Conservation (phyloP, 2,329 filamentous ascomycete genomes). For the Plenodomus lindquistii region DNA sequence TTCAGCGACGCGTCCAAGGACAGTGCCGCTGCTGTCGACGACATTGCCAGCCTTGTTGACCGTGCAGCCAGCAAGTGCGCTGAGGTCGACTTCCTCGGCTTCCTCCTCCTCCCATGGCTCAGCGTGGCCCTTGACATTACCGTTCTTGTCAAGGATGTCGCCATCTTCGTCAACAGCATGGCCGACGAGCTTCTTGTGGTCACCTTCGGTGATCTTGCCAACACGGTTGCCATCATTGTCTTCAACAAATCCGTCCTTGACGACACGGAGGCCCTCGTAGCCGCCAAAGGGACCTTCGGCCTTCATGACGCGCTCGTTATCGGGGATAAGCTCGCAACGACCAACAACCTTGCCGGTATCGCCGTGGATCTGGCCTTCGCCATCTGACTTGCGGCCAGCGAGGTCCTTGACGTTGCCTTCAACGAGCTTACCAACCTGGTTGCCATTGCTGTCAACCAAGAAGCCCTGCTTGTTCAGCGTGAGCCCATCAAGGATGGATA, state of each 20-base stretch:
- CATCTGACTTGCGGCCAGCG: conserved; percentile 59
- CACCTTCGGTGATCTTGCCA: conserved; percentile 71
- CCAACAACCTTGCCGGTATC: conserved; percentile 61
- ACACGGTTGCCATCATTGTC: conserved; percentile 79
- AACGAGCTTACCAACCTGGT: conserved; percentile 60
- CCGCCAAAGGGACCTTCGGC: conserved; percentile 71
- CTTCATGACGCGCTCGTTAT: conserved; percentile 59
- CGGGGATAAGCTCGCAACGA: conserved; percentile 61
- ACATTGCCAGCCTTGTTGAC: conserved; percentile 68
- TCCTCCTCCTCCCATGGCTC: conserved; percentile 59
- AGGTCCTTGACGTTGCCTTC: conserved; percentile 62
- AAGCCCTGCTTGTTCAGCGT: conserved; percentile 62
- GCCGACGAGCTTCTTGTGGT: conserved; percentile 72
- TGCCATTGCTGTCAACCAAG: conserved; percentile 57
- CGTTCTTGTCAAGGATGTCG: conserved; percentile 78
- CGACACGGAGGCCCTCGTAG: conserved; percentile 65
- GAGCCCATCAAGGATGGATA: conserved; percentile 58
- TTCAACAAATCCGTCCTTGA: conserved; percentile 72
- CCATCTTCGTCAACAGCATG: conserved; percentile 79
- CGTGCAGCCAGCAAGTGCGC: conserved; percentile 62
- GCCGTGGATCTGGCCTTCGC: conserved; percentile 60
- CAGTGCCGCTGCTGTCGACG: conserved; percentile 62
- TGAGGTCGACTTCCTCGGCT: conserved; percentile 58
- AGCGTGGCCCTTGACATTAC: conserved; percentile 63
- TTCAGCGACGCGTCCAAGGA: conserved; percentile 61